Base-by-base conservation (phyloP, 805 yeast species). In the Zygoascus ofunaensis region DNA sequence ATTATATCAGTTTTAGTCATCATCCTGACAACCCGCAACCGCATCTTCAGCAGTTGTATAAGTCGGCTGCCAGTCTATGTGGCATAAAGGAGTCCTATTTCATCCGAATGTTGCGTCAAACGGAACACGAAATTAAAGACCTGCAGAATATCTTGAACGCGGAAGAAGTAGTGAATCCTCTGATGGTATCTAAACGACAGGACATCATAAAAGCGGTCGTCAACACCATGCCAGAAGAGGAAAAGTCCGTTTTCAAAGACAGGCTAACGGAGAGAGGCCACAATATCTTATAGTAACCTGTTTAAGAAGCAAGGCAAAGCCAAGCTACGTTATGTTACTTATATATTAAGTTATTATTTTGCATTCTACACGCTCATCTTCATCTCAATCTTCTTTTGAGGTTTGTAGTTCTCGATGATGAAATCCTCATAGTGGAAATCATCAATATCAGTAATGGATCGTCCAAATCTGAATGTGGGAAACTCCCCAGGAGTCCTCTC, bases 371-470 rank as follows among this genome's bases (percentile, higher is more conserved):
- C 98, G 60, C 97, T 87, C 98, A 92, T 92, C 55, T 85, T 82
- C 99, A 92, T 92, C 53, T 82, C 84, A 54, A 92, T 90, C 49
- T 79, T 79, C 2, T 77, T 74, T 57, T 86, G 80, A 2, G 96
- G 97, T 43, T 83, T 69, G 62, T 92, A 92, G 43, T 76, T 85
- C 2, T 67, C 66, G 39, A 92, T 79, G 55, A 80, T 86, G 56
- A 92, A 89, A 62, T 92, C 97, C 46, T 89, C 97, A 55, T 69
- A 84, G 55, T 71, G 74, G 70, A 92, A 92, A 56, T 84, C 96
- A 59, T 89, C 97, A 44, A 92, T 92, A 48, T 72, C 64, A 15
- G 66, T 69, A 8, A 90, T 78, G 5, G 79, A 70, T 49, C 92
- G 74, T 45, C 74, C 76, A 51, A 92, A 82, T 42, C 59, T 66